Evolutionary conservation across 768 basidiomycete genomes (phyloP).

Genomic region (Phanerodontia chrysosporium): DNA sequence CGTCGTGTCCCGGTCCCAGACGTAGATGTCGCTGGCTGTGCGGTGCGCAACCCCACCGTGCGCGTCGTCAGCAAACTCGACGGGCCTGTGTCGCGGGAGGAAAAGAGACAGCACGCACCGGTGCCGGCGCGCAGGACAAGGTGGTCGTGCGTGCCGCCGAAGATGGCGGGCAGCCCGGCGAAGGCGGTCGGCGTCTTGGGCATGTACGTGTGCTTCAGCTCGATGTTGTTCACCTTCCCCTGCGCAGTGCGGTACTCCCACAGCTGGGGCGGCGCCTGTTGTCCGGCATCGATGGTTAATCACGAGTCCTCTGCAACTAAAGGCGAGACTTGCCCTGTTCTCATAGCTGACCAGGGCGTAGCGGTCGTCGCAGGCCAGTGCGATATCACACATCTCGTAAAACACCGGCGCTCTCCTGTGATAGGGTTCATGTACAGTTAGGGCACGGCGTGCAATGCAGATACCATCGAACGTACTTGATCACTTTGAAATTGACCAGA

Average conservation of each 20-base stretch:
- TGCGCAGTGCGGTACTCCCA: neutral
- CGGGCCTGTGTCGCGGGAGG: neutral
- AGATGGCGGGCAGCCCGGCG: slow-evolving; percentile 1
- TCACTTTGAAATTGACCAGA: neutral
- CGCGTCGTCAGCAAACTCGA: neutral
- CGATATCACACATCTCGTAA: slow-evolving; percentile 4
- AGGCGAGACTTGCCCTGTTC: neutral
- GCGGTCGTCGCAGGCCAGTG: neutral
- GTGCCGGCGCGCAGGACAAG: slow-evolving; percentile 6
- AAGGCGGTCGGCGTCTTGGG: neutral
- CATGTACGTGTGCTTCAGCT: slow-evolving; percentile 5
- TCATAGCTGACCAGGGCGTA: slow-evolving; percentile 6
- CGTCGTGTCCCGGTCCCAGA: slow-evolving; percentile 5
- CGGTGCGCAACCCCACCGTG: neutral
- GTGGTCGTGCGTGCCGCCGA: slow-evolving; percentile 6
- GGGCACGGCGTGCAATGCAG: neutral
- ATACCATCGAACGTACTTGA: slow-evolving; percentile 1
- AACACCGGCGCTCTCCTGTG: slow-evolving; percentile 2
- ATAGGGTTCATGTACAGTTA: neutral
- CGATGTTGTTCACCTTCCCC: neutral
- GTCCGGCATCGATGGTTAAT: neutral
- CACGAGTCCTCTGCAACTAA: neutral
- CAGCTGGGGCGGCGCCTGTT: slow-evolving; percentile 4
- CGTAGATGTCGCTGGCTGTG: slow-evolving; percentile 7
- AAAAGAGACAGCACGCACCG: neutral